phyloP scores from a whole-genome alignment of 768 basidiomycete genomes.

The Lactarius tabidus region DNA sequence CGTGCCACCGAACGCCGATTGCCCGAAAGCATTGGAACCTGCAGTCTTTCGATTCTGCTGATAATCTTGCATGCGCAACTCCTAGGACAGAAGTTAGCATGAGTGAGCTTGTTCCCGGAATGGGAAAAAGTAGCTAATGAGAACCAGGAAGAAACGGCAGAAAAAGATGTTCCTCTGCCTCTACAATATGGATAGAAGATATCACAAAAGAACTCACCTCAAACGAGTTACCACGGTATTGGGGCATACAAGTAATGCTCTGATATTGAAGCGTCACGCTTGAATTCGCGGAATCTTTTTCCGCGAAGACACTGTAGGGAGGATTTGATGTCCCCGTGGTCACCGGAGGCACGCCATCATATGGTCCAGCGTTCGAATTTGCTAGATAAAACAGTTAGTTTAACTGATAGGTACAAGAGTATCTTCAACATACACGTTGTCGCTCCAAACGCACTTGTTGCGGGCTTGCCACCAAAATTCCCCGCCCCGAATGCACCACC shows the following conservation, averaged over 20 bases:
- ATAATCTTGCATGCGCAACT: slow-evolving; percentile 48
- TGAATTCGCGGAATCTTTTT: slow-evolving; percentile 58
- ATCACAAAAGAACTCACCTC: slow-evolving; percentile 32
- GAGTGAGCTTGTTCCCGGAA: neutral
- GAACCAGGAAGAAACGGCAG: slow-evolving; percentile 4
- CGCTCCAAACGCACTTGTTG: slow-evolving; percentile 44
- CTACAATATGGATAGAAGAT: slow-evolving; percentile 4
- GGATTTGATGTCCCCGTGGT: slow-evolving; percentile 70
- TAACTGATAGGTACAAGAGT: neutral
- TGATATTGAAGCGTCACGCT: slow-evolving; percentile 65
- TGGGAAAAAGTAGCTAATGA: neutral
- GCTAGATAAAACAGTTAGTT: slow-evolving; percentile 28
- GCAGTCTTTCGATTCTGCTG: slow-evolving; percentile 44
- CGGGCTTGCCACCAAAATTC: slow-evolving; percentile 42
- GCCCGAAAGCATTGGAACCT: slow-evolving; percentile 32
- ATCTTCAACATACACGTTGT: slow-evolving; percentile 32
- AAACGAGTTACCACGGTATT: slow-evolving; percentile 72
- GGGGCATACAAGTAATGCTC: slow-evolving; percentile 74
- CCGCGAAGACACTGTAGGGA: slow-evolving; percentile 50
- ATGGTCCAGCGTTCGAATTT: slow-evolving; percentile 29
- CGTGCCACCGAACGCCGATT: slow-evolving; percentile 34
- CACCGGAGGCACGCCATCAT: slow-evolving; percentile 47
- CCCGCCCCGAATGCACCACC: slow-evolving; percentile 31
- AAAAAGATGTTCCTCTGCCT: neutral
- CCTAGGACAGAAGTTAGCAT: slow-evolving; percentile 30